Evolutionary conservation across 345 rosid species (phyloP).

Genomic region (Salix exigua): DNA sequence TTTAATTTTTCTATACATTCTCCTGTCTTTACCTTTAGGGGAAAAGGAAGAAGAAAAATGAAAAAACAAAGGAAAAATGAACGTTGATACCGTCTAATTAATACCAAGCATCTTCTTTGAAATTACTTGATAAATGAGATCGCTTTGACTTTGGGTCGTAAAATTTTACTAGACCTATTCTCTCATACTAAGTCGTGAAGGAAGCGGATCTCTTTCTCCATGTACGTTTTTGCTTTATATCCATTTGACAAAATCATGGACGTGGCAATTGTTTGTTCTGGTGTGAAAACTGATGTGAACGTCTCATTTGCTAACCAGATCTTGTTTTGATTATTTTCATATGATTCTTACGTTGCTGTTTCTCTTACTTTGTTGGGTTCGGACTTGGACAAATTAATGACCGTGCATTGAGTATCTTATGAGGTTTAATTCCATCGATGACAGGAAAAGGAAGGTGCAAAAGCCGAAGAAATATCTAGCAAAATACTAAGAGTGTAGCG

Average conservation of each 20-base stretch:
- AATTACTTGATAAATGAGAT: not conserved
- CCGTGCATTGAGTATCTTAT: not conserved
- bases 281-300: not conserved
- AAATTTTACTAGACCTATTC: not conserved
- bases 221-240: not conserved
- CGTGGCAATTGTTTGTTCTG: not conserved
- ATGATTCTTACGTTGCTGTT: not conserved
- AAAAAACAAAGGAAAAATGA: too few relatives aligned
- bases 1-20: not conserved
- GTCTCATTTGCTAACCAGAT: not conserved
- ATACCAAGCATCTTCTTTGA: not conserved
- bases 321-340: not conserved
- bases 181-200: not conserved
- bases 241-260: not conserved
- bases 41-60: not conserved
- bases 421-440: not conserved
- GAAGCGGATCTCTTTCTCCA: not conserved
- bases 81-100: not conserved
- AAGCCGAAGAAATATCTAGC: slow-evolving; percentile 43
- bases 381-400: not conserved
- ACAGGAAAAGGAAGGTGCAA: slow-evolving; percentile 48
- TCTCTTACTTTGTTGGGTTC: not conserved
- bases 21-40: not conserved
- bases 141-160: not conserved
- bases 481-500: slow-evolving; percentile 48